These are phyloP conservation scores for Psidium friedrichsthalianum DNA, from an alignment of 345 rosid species.

Conservation along the genomic window DNA sequence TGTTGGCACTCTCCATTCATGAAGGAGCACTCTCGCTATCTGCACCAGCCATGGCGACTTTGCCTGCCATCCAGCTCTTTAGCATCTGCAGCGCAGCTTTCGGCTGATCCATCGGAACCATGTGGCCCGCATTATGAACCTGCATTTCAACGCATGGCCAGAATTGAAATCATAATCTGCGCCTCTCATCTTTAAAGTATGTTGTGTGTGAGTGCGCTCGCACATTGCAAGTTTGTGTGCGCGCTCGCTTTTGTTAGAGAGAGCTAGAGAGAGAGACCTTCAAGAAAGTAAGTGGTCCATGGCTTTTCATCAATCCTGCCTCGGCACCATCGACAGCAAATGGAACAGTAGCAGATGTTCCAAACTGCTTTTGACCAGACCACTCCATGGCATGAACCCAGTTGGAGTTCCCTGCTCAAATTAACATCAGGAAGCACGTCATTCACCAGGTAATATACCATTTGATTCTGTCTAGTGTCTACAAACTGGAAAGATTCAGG, in stretches of 20 bases:
- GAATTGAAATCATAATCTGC: neutral
- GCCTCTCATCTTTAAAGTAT: neutral
- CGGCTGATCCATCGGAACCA: conserved; percentile 99
- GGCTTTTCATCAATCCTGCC: conserved; percentile 59
- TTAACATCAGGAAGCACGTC: neutral
- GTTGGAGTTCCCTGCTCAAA: conserved; percentile 55
- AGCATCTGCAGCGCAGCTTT: conserved; percentile 78
- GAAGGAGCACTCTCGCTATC: neutral
- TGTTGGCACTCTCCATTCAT: neutral
- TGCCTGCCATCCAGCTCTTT: conserved; percentile 74
- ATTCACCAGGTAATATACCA: neutral
- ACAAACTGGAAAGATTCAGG: neutral
- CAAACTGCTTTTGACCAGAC: conserved; percentile 59
- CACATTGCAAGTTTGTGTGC: neutral
- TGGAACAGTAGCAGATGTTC: conserved; percentile 32
- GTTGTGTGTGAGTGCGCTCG: neutral
- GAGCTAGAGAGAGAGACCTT: conserved; percentile 27
- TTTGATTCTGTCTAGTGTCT: neutral
- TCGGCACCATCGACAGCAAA: conserved; percentile 47
- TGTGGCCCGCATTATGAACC: conserved; percentile 83
- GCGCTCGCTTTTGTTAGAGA: neutral
- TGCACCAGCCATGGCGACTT: conserved; percentile 11
- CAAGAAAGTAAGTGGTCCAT: conserved; percentile 72
- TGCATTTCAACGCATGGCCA: conserved; percentile 6
- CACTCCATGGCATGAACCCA: conserved; percentile 84